Evolutionary conservation across 192 early-diverging fungal genomes (phyloP).

Genomic region (Phlyctochytrium bullatum): DNA sequence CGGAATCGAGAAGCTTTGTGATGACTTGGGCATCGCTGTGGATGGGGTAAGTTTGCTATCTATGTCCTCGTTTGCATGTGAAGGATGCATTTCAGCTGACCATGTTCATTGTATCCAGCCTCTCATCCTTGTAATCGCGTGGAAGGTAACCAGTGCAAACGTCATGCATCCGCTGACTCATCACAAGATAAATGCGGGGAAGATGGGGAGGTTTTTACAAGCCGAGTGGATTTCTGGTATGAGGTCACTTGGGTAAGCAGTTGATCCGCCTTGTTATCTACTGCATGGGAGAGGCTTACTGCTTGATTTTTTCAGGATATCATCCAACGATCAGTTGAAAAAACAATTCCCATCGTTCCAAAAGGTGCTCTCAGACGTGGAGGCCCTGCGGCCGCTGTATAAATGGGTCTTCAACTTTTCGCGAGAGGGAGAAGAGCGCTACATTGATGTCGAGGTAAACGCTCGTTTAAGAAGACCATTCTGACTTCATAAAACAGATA

Average conservation of each 20-base stretch:
- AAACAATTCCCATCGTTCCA: slow-evolving; percentile 2
- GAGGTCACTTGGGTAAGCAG: slow-evolving; percentile 12
- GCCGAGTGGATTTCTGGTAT: slow-evolving; percentile 28
- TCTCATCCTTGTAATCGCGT: slow-evolving; percentile 17
- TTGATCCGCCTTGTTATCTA: background rate
- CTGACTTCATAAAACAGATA: background rate
- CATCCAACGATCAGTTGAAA: slow-evolving; percentile 17
- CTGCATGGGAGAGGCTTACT: no score
- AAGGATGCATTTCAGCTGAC: no score
- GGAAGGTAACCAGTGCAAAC: no score
- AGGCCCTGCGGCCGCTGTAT: slow-evolving; percentile 19
- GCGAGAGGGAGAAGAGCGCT: slow-evolving; percentile 13
- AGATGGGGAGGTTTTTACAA: slow-evolving; percentile 20
- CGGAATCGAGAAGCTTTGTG: slow-evolving; percentile 18
- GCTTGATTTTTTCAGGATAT: slow-evolving; percentile 6
- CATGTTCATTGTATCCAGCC: no score
- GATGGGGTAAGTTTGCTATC: slow-evolving; percentile 7
- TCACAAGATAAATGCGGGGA: slow-evolving; percentile 6
- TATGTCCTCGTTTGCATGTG: background rate
- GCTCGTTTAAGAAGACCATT: background rate
- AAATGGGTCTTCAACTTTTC: slow-evolving; percentile 28
- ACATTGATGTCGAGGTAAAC: slow-evolving; percentile 15
- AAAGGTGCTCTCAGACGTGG: background rate
- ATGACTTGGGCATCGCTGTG: slow-evolving; percentile 9
- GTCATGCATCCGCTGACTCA: no score